A percentile compares a stretch with the other conserved stretches of the same genome.
phyloP scores from a whole-genome alignment of 208 protist genomes.

The Leishmania tropica region DNA sequence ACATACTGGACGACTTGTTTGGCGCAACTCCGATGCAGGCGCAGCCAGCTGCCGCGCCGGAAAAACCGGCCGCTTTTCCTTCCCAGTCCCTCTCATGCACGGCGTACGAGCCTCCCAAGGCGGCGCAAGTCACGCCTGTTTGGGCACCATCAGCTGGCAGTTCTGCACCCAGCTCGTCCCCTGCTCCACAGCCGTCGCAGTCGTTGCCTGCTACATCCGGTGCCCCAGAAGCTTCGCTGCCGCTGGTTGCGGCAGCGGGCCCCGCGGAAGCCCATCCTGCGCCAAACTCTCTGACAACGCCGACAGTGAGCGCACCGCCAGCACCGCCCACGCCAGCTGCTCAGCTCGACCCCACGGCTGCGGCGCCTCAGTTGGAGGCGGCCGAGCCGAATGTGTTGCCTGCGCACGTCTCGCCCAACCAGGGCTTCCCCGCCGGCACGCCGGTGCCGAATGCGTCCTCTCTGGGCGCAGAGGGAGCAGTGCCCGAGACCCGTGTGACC shows the following conservation, averaged over 20 bases:
- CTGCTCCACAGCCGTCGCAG: slow-evolving; percentile 17
- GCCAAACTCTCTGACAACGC: slow-evolving; percentile 3
- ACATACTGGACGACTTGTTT: slow-evolving; percentile 87
- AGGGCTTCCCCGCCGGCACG: slow-evolving; percentile 1
- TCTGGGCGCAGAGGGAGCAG: not conserved
- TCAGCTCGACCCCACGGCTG: slow-evolving; percentile 13
- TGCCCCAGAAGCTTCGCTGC: slow-evolving; percentile 6
- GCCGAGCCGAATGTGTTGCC: slow-evolving; percentile 32
- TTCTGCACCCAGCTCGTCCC: not conserved
- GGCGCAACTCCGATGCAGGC: slow-evolving; percentile 32
- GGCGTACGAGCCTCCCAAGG: slow-evolving; percentile 34
- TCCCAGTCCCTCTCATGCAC: slow-evolving; percentile 22
- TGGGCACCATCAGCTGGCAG: slow-evolving; percentile 31
- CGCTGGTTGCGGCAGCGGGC: not conserved
- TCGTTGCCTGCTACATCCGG: not conserved
- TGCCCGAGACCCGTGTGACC: slow-evolving; percentile 32
- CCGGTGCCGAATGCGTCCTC: not conserved
- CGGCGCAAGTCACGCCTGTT: slow-evolving; percentile 40
- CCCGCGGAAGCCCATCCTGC: not conserved
- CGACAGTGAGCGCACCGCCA: not conserved
- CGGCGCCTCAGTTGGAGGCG: slow-evolving; percentile 17
- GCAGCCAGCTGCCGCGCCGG: slow-evolving; percentile 10
- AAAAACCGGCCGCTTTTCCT: slow-evolving; percentile 3
- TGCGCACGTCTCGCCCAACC: not conserved
- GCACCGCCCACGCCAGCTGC: slow-evolving; percentile 4